phyloP scores from a whole-genome alignment of 805 yeast species.

The Lipomyces spencermartinsiae region DNA sequence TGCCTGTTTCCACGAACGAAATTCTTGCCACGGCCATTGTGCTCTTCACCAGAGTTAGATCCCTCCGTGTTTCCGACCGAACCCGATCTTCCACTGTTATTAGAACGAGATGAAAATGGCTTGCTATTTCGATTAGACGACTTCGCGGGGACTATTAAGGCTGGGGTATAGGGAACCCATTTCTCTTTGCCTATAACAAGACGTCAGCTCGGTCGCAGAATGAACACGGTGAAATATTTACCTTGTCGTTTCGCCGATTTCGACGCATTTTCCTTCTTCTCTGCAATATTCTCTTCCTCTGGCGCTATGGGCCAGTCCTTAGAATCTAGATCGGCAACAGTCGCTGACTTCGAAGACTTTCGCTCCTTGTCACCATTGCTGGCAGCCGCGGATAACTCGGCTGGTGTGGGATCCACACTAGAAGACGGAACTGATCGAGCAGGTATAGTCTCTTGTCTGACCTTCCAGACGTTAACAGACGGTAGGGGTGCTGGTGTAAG shows the following conservation, averaged over 20 bases:
- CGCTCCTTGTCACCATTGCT: constrained; percentile 42
- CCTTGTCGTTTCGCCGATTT: constrained; percentile 33
- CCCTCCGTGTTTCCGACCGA: constrained; percentile 13
- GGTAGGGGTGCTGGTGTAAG: constrained; percentile 74
- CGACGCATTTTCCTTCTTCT: constrained; percentile 20
- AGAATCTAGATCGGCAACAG: constrained; percentile 34
- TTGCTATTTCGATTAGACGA: constrained; percentile 41
- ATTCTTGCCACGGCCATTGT: constrained; percentile 22
- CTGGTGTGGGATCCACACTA: constrained; percentile 33
- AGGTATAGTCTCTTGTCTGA: constrained; percentile 33
- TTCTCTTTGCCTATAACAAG: constrained; percentile 60
- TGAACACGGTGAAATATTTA: background rate
- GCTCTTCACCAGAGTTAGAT: constrained; percentile 23
- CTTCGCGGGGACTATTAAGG: constrained; percentile 51
- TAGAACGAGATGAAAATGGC: constrained; percentile 35
- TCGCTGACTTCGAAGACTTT: constrained; percentile 38
- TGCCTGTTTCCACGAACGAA: constrained; percentile 29
- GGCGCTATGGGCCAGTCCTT: constrained; percentile 51
- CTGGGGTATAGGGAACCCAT: constrained; percentile 74
- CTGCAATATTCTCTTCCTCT: constrained; percentile 34
- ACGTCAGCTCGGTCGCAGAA: background rate
- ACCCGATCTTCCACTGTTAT: constrained; percentile 18
- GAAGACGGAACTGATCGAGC: constrained; percentile 16
- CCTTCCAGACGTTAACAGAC: constrained; percentile 66
- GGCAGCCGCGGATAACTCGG: constrained; percentile 39